These are phyloP conservation scores for Gossypioides kirkii DNA, from an alignment of 345 rosid genomes.

Conservation along the genomic window DNA sequence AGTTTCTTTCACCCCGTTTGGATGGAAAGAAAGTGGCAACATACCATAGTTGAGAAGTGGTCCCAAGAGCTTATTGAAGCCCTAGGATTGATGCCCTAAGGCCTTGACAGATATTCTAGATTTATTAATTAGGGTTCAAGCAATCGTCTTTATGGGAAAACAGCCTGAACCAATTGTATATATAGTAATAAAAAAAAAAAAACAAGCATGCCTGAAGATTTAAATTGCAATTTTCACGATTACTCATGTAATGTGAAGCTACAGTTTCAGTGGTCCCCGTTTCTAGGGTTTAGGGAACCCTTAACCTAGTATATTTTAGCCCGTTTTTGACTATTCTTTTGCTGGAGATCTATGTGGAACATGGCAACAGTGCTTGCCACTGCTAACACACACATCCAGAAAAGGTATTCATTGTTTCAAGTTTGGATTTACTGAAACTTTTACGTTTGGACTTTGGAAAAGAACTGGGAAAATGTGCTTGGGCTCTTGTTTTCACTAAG, in stretches of 20 bases:
- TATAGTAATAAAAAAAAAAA: neutral
- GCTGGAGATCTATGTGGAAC: constrained; percentile 14
- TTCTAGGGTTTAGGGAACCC: constrained; percentile 46
- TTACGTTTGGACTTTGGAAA: neutral
- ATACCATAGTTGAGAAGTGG: constrained; percentile 67
- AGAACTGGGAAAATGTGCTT: constrained; percentile 6
- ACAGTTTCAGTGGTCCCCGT: constrained; percentile 60
- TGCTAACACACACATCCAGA: constrained; percentile 5
- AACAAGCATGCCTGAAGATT: constrained; percentile 51
- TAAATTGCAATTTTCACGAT: constrained; percentile 46
- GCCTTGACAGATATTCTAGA: constrained; percentile 20
- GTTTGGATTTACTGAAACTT: neutral
- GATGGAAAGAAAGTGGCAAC: constrained; percentile 18
- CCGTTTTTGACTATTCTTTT: constrained; percentile 28
- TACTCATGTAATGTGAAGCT: constrained; percentile 50
- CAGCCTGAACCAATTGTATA: constrained; percentile 22
- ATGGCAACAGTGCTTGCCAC: constrained; percentile 12
- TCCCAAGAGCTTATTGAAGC: constrained; percentile 38
- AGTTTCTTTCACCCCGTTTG: constrained; percentile 18
- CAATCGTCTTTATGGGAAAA: constrained; percentile 31
- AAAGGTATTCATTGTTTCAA: constrained; percentile 9
- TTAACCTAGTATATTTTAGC: constrained; percentile 20
- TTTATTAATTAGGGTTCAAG: constrained; percentile 17
- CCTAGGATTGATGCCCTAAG: constrained; percentile 30
- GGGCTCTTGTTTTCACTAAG: neutral